A percentile compares a stretch with the other conserved stretches of the same genome.
phyloP scores from a whole-genome alignment of 208 protist species.

The Acanthamoeba royreba region DNA sequence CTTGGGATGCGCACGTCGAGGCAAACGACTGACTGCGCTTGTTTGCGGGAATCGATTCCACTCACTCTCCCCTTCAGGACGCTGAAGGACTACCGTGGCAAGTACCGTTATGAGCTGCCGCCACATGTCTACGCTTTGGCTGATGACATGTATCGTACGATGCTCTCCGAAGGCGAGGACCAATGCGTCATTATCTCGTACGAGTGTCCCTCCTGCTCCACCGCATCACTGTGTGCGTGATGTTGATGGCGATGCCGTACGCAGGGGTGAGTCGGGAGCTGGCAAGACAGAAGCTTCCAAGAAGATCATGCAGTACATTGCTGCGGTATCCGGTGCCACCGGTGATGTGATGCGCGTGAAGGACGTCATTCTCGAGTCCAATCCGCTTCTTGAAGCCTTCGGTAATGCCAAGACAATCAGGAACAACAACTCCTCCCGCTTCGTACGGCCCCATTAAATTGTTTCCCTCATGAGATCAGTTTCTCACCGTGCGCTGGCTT shows the following conservation, averaged over 20 bases:
- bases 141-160: constrained; percentile 84
- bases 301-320: constrained; percentile 93
- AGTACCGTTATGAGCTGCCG: constrained; percentile 57
- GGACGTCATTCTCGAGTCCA: constrained; percentile 85
- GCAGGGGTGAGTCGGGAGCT: constrained; percentile 91
- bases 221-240: neutral
- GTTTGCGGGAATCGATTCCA: neutral
- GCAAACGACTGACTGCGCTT: neutral
- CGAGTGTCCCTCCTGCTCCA: neutral
- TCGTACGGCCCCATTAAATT: neutral
- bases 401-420: constrained; percentile 72
- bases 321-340: constrained; percentile 84
- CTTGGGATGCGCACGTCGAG: neutral
- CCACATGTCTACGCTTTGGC: constrained; percentile 86
- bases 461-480: neutral
- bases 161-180: constrained; percentile 85
- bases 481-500: neutral
- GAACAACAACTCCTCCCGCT: constrained; percentile 81
- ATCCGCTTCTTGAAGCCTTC: constrained; percentile 57
- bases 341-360: constrained; percentile 88
- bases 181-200: constrained; percentile 90
- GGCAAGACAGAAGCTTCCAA: constrained; percentile 96
- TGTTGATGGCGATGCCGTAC: neutral
- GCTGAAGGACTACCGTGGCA: neutral
- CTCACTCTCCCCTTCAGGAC: neutral